These are phyloP conservation scores for Maudiozyma humilis DNA, from an alignment of 1,139 yeast species.

Conservation along the genomic window DNA sequence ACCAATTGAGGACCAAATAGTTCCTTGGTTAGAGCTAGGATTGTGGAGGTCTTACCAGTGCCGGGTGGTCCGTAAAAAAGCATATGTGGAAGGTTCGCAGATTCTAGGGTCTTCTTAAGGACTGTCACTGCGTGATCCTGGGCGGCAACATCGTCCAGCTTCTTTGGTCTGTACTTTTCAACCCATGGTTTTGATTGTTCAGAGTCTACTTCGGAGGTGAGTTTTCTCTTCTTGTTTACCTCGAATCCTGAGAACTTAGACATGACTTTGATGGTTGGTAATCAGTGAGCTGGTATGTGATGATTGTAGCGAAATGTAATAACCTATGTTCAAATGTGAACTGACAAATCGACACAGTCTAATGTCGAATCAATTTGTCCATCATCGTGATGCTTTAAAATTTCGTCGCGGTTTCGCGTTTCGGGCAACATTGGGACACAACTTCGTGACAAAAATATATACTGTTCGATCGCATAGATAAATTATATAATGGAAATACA, in stretches of 20 bases:
- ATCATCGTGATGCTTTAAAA: no score
- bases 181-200: conserved; percentile 32
- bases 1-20: conserved; percentile 66
- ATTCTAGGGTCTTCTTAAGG: conserved; percentile 65
- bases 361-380: no score
- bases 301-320: no score
- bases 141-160: conserved; percentile 77
- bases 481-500: no score
- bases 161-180: conserved; percentile 50
- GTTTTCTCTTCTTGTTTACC: conserved; percentile 22
- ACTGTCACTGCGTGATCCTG: conserved; percentile 87
- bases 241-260: conserved; percentile 20
- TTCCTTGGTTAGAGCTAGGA: conserved; percentile 78
- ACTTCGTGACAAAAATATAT: no score
- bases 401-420: no score
- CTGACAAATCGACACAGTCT: no score
- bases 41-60: conserved; percentile 92
- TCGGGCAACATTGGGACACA: no score
- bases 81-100: conserved; percentile 91
- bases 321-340: no score
- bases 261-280: no score
- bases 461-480: no score
- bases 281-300: no score
- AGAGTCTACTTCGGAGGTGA: conserved; percentile 12
- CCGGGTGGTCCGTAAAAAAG: conserved; percentile 96